Conservation (phyloP, 176 grass and related monocot genomes). For the Triticum monococcum region DNA sequence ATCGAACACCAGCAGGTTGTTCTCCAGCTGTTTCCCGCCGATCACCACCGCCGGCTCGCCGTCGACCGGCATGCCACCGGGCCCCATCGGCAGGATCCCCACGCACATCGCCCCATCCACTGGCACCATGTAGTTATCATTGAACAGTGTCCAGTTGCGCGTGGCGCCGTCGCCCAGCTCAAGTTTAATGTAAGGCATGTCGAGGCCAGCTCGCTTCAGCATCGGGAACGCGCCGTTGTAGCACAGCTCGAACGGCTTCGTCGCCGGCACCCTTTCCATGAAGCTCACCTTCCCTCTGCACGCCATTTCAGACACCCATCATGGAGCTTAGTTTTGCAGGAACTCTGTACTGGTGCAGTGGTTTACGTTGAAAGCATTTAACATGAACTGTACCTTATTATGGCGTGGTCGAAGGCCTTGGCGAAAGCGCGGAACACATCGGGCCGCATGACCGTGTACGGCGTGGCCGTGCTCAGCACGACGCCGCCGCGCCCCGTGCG, state of each 20-base stretch:
- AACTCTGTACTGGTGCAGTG: no score
- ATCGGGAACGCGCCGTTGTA: slow-evolving; percentile 37
- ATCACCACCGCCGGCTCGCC: slow-evolving; percentile 34
- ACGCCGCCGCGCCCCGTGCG: slow-evolving; percentile 40
- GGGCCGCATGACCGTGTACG: slow-evolving; percentile 39
- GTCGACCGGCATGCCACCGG: slow-evolving; percentile 16
- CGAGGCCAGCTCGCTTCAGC: slow-evolving; percentile 39
- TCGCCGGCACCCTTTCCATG: neutral
- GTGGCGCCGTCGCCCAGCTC: slow-evolving; percentile 39
- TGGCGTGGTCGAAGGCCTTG: slow-evolving; percentile 29
- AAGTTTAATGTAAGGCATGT: slow-evolving; percentile 37
- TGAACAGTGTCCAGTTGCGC: slow-evolving; percentile 48
- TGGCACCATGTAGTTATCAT: slow-evolving; percentile 45
- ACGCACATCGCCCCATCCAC: slow-evolving; percentile 22
- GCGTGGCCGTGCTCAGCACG: slow-evolving; percentile 38
- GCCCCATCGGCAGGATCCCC: slow-evolving; percentile 46
- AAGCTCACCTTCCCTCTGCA: neutral
- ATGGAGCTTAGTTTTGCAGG: no score
- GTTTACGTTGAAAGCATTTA: no score
- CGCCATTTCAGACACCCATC: no score
- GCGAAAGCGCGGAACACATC: slow-evolving; percentile 45
- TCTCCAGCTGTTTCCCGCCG: slow-evolving; percentile 67
- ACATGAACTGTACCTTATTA: neutral
- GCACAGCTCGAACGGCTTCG: slow-evolving; percentile 48
- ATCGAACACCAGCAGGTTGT: slow-evolving; percentile 63